These are phyloP conservation scores for Cystofilobasidium macerans DNA, from an alignment of 768 basidiomycete species.

Conservation along the genomic window DNA sequence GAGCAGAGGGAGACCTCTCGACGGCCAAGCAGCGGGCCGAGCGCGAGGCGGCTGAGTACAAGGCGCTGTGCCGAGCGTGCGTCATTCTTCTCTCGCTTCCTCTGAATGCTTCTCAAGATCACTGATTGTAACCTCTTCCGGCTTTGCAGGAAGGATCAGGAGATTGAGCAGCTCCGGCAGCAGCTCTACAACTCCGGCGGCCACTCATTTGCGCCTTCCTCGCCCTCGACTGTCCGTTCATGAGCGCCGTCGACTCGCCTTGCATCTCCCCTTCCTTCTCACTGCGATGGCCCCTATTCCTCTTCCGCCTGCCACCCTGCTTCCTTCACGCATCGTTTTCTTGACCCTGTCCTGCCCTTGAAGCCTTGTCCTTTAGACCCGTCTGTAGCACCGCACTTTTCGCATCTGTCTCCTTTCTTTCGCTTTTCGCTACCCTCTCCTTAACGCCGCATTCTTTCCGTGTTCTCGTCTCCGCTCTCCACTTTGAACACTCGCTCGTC, in stretches of 20 bases:
- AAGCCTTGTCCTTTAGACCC: too few species aligned
- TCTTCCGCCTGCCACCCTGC: neutral
- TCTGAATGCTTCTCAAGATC: neutral
- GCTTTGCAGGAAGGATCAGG: constrained; percentile 8
- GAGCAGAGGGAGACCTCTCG: constrained; percentile 52
- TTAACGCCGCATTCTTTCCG: neutral
- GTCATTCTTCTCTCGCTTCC: constrained; percentile 29
- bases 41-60: constrained; percentile 61
- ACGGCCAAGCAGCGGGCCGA: constrained; percentile 64
- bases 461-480: too few species aligned
- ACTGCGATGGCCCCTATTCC: neutral
- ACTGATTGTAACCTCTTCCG: neutral
- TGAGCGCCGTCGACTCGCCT: neutral
- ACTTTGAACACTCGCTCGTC: too few species aligned
- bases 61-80: constrained; percentile 58
- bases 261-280: neutral
- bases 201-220: neutral
- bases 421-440: neutral
- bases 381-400: too few species aligned
- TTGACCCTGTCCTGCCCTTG: neutral
- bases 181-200: constrained; percentile 7
- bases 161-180: constrained; percentile 13
- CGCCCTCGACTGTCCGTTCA: neutral
- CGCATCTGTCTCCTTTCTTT: neutral
- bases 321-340: neutral